These are phyloP conservation scores for Gelatoporia subvermispora DNA, from an alignment of 768 basidiomycete species.

Conservation along the genomic window DNA sequence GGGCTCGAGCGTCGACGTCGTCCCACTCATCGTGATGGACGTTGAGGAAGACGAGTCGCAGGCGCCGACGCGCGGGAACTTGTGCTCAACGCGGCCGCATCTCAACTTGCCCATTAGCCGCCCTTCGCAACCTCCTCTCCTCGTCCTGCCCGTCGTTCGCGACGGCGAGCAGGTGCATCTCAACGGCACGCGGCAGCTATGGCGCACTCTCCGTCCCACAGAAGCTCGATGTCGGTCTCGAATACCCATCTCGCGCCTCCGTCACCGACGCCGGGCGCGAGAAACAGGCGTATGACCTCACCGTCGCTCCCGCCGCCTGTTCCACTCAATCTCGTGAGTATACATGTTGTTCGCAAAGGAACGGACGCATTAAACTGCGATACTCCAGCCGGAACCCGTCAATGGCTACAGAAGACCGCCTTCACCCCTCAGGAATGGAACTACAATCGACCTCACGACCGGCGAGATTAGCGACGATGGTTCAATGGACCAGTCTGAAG, in stretches of 20 bases:
- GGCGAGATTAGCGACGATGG: constrained; percentile 34
- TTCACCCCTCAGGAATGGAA: constrained; percentile 68
- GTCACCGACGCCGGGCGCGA: constrained; percentile 10
- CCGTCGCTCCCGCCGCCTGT: constrained; percentile 33
- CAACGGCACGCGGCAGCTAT: constrained; percentile 20
- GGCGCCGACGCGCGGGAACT: constrained; percentile 6
- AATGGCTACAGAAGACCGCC: constrained; percentile 48
- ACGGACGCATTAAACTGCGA: constrained; percentile 8
- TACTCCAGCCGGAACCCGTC: constrained; percentile 40
- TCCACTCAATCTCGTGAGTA: constrained; percentile 37
- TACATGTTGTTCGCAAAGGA: background rate
- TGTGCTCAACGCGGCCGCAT: background rate
- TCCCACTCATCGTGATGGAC: constrained; percentile 31
- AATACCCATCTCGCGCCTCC: constrained; percentile 24
- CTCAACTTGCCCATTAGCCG: background rate
- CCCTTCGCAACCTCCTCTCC: background rate
- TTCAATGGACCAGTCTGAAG: constrained; percentile 24
- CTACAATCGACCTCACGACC: constrained; percentile 50
- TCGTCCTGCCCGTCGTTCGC: constrained; percentile 24
- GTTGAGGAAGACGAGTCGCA: constrained; percentile 4
- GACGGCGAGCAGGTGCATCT: constrained; percentile 23
- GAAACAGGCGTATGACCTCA: constrained; percentile 33
- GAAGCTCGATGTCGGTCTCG: constrained; percentile 17
- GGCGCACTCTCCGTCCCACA: constrained; percentile 25
- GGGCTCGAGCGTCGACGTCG: constrained; percentile 37